Percentiles rank a stretch among this genome's conserved stretches.
Conservation (phyloP, 805 yeast species). For the Candida silvicultrix region DNA sequence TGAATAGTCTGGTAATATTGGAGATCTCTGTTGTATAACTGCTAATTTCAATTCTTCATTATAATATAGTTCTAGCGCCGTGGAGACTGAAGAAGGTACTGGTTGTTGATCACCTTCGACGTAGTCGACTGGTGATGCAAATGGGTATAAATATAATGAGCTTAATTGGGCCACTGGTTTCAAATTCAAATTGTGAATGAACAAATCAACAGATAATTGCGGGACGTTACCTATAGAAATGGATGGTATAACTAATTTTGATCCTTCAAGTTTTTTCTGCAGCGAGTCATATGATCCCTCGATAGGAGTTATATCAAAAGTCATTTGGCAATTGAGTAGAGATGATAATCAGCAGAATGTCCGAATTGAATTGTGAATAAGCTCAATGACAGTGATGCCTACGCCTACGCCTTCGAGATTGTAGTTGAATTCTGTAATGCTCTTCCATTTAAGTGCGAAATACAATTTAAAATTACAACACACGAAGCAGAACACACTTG, state of each 20-base stretch:
- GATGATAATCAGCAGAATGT: too few species aligned
- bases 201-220: conserved; percentile 69
- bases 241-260: conserved; percentile 63
- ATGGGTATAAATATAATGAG: conserved; percentile 64
- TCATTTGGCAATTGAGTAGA: neutral
- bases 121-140: conserved; percentile 72
- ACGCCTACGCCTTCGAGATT: too few species aligned
- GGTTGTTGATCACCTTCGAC: conserved; percentile 12
- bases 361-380: too few species aligned
- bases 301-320: neutral
- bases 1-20: conserved; percentile 63
- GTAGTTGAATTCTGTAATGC: too few species aligned
- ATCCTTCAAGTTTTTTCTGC: conserved; percentile 15
- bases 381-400: too few species aligned
- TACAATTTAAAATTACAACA: too few species aligned
- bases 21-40: conserved; percentile 78
- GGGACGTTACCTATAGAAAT: conserved; percentile 89
- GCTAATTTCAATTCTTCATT: conserved; percentile 36
- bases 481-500: too few species aligned
- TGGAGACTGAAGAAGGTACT: conserved; percentile 30
- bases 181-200: conserved; percentile 57
- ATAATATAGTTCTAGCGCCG: conserved; percentile 62
- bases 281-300: neutral
- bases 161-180: conserved; percentile 50
- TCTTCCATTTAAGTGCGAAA: too few species aligned